Conservation (phyloP, 495 filamentous ascomycete species). For the Podospora pseudopauciseta region DNA sequence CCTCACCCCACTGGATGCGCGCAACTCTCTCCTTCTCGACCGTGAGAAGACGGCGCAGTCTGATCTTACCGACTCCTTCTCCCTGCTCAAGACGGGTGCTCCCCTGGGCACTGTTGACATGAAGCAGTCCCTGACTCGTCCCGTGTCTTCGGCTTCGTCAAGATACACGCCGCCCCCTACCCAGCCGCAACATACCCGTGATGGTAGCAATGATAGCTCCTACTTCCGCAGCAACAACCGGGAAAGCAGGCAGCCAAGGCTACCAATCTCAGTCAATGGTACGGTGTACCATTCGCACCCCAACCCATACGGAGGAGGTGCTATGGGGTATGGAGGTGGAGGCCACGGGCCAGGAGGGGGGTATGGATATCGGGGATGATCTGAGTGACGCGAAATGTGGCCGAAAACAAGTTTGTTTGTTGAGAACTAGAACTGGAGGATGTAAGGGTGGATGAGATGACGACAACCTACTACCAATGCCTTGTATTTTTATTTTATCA, state of each 20-base stretch:
- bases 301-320: neutral
- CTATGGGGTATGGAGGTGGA: neutral
- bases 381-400: neutral
- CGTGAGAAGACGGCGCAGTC: constrained; percentile 28
- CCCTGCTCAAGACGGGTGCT: constrained; percentile 30
- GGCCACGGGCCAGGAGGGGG: neutral
- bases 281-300: neutral
- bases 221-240: neutral
- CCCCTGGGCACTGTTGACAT: neutral
- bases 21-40: constrained; percentile 79
- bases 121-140: neutral
- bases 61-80: constrained; percentile 28
- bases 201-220: neutral
- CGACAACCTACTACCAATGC: neutral
- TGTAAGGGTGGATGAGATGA: neutral
- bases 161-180: neutral
- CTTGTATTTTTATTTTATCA: neutral
- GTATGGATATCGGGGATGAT: neutral
- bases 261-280: neutral
- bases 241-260: neutral
- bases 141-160: neutral
- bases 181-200: neutral
- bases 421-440: neutral
- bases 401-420: neutral
- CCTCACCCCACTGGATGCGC: constrained; percentile 83